Evolutionary conservation across 345 rosid genomes (phyloP), one percentile per base, ranked within the genome.

Genomic region (Dipteronia sinensis): DNA sequence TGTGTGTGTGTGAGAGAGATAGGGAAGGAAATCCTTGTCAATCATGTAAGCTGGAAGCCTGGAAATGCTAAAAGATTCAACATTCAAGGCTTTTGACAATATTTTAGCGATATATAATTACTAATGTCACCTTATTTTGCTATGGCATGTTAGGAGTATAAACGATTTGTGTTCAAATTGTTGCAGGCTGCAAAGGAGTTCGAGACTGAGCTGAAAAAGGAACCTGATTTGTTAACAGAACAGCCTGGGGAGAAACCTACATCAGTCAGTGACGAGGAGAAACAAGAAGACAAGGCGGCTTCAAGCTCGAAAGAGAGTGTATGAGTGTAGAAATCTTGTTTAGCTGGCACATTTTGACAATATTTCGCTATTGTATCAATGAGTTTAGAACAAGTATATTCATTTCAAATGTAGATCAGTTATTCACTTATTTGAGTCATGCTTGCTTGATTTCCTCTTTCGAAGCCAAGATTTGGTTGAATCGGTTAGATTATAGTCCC

Each of bases 121-220:
- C 58, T 51, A 51, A 4, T 1, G n/a, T 51, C 58, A 51, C n/a
- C 58, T 16, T 51, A 15, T 20, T 55, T 20, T n/a, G 23, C 58
- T 22, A 9, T 1, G 55, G 22, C 22, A 15, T 61, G 4, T 55
- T 27, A 2, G 7, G 42, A 71, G 23, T 38, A 64, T 74, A 34
- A 23, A 29, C 70, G 61, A 9, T 67, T 49, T 2, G 58, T n/a
- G 65, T 71, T 66, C 47, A 72, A 75, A 72, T 82, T 51, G 6
- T 77, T 86, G 83, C 86, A 95, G 99, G 99, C 99, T 75, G 98
- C 99, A 61, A 95, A 92, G 77, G 99, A 95, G 80, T 93, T 95
- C 0, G 99, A 95, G 85, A 83, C 93, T 9, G 99, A 95, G 90
- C 92, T 95, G n/a, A 95, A 92, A 75, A 93, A 89, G 72, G 95